Evolutionary conservation across 2,329 filamentous ascomycete genomes (phyloP).

Genomic region (Raffaelea ambrosiae): DNA sequence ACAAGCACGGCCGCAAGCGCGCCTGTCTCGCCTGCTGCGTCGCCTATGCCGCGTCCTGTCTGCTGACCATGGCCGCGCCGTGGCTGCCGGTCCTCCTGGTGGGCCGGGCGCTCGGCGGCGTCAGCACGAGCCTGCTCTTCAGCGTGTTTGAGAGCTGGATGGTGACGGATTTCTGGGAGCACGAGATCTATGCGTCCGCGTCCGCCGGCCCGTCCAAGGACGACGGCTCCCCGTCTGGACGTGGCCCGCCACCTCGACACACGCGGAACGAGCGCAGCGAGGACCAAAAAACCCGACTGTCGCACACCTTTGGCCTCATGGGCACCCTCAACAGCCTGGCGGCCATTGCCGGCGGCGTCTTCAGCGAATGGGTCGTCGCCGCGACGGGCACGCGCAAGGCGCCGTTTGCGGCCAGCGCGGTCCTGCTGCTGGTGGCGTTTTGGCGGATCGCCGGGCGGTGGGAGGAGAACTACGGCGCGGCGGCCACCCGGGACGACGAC

Average conservation of each 20-base stretch:
- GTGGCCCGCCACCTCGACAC: too few relatives aligned
- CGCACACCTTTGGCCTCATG: conserved; percentile 41
- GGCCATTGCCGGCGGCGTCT: conserved; percentile 42
- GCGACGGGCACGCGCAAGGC: conserved; percentile 37
- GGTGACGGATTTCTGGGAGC: conserved; percentile 43
- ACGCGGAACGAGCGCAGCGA: too few relatives aligned
- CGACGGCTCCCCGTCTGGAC: too few relatives aligned
- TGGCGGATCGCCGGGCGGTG: conserved; percentile 26
- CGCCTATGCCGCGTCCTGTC: conserved; percentile 42
- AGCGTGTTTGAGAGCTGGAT: conserved; percentile 55
- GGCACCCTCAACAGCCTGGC: conserved; percentile 45
- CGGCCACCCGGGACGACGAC: too few relatives aligned
- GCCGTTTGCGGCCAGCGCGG: conserved; percentile 34
- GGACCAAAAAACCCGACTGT: conserved; percentile 23
- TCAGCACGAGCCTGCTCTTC: conserved; percentile 49
- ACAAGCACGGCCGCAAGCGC: conserved; percentile 39
- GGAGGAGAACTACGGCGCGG: not conserved
- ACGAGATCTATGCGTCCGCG: conserved; percentile 28
- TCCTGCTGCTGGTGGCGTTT: conserved; percentile 31
- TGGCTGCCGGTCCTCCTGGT: conserved; percentile 34
- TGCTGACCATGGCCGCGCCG: conserved; percentile 23
- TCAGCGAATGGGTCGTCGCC: conserved; percentile 41
- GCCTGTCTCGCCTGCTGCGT: conserved; percentile 48
- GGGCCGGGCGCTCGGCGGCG: conserved; percentile 44
- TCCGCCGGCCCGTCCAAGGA: not conserved